These are phyloP conservation scores for Elasticomyces elasticus DNA, from an alignment of 495 filamentous ascomycete genomes.

Conservation along the genomic window DNA sequence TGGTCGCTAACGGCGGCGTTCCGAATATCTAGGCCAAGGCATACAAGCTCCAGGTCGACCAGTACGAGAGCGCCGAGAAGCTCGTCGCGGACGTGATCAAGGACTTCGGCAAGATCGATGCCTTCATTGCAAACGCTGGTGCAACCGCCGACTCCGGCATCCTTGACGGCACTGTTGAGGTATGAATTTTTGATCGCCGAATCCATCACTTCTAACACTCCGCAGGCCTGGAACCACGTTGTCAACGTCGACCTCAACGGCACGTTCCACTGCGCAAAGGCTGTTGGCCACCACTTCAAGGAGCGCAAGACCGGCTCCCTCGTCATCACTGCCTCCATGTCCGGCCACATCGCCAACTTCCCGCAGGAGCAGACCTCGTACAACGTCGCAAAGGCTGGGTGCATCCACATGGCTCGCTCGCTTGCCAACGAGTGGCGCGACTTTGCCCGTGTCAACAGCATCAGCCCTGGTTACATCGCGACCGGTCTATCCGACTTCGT, in stretches of 20 bases:
- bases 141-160: slow-evolving; percentile 42
- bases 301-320: slow-evolving; percentile 49
- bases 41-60: slow-evolving; percentile 27
- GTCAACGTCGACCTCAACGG: slow-evolving; percentile 46
- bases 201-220: not conserved
- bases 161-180: slow-evolving; percentile 47
- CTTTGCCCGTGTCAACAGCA: slow-evolving; percentile 65
- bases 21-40: slow-evolving; percentile 24
- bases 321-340: slow-evolving; percentile 58
- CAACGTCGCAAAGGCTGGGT: slow-evolving; percentile 65
- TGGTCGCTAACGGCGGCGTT: not conserved
- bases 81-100: slow-evolving; percentile 24
- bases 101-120: slow-evolving; percentile 30
- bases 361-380: slow-evolving; percentile 74
- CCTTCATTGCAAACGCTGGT: slow-evolving; percentile 45
- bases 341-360: slow-evolving; percentile 66
- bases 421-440: slow-evolving; percentile 70
- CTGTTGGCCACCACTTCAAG: slow-evolving; percentile 55
- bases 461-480: slow-evolving; percentile 71
- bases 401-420: slow-evolving; percentile 42
- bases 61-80: slow-evolving; percentile 21
- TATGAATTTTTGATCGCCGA: not conserved
- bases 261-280: slow-evolving; percentile 60
- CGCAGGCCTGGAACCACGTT: slow-evolving; percentile 52
- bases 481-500: slow-evolving; percentile 72